Conservation (phyloP, 2,329 filamentous ascomycete genomes). For the Botrytis squamosa region DNA sequence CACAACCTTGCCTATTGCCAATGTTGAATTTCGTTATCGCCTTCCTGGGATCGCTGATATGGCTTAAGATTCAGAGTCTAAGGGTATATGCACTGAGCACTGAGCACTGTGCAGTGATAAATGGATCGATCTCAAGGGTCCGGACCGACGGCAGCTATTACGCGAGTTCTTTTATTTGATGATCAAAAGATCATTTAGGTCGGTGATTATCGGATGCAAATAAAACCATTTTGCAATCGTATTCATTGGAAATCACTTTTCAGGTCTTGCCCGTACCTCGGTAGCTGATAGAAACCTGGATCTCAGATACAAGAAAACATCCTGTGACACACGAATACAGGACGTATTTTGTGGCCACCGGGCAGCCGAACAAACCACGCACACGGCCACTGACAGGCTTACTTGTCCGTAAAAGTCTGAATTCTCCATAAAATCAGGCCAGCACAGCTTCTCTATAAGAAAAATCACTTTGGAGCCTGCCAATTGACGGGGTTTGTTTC, state of each 20-base stretch:
- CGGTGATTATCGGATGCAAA: slow-evolving; percentile 3
- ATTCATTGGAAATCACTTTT: not conserved
- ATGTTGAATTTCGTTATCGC: not conserved
- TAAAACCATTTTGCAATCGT: not conserved
- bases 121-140: slow-evolving; percentile 11
- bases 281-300: not conserved
- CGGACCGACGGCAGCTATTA: slow-evolving; percentile 4
- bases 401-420: not conserved
- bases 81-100: slow-evolving; percentile 8
- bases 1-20: slow-evolving; percentile 6
- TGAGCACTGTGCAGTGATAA: slow-evolving; percentile 4
- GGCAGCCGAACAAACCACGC: not conserved
- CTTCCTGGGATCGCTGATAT: not conserved
- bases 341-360: slow-evolving; percentile 8
- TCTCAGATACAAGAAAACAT: not conserved
- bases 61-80: not conserved
- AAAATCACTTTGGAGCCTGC: slow-evolving; percentile 4
- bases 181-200: slow-evolving; percentile 4
- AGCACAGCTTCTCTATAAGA: not conserved
- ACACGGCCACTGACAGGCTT: not conserved
- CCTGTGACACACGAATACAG: slow-evolving; percentile 7
- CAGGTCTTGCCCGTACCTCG: not conserved
- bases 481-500: slow-evolving; percentile 5
- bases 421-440: not conserved
- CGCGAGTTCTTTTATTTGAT: not conserved